Evolutionary conservation across 2,329 filamentous ascomycete genomes (phyloP).

Genomic region (Cryphonectria carpinicola): DNA sequence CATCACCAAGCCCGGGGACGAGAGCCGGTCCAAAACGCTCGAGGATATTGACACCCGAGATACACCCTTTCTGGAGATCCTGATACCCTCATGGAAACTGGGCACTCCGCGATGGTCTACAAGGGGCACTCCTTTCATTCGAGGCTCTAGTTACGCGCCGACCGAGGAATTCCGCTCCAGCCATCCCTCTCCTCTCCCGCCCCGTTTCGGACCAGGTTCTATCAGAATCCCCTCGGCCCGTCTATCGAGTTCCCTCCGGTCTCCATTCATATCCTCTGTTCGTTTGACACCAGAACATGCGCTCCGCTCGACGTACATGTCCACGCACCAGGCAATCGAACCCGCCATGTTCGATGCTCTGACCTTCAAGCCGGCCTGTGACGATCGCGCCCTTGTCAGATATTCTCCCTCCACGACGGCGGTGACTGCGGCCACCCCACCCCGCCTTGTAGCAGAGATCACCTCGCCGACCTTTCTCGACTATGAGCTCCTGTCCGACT

Average conservation of each 20-base stretch:
- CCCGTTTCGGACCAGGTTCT: conserved; percentile 41
- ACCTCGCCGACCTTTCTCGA: conserved; percentile 95
- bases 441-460: conserved; percentile 91
- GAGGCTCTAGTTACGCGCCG: conserved; percentile 79
- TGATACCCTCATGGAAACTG: conserved; percentile 83
- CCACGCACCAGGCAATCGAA: conserved; percentile 58
- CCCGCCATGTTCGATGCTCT: conserved; percentile 83
- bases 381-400: conserved; percentile 80
- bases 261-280: conserved; percentile 41
- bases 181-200: conserved; percentile 49
- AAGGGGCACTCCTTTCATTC: conserved; percentile 75
- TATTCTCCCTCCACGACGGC: conserved; percentile 73
- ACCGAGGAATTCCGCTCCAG: conserved; percentile 73
- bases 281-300: conserved; percentile 44
- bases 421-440: conserved; percentile 87
- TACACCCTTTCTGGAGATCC: conserved; percentile 67
- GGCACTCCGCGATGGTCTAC: conserved; percentile 81
- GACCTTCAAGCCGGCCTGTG: conserved; percentile 75
- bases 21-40: conserved; percentile 63
- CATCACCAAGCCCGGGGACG: conserved; percentile 71
- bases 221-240: conserved; percentile 44
- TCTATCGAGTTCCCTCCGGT: conserved; percentile 35
- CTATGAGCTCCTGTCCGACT: conserved; percentile 95
- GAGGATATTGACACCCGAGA: conserved; percentile 54
- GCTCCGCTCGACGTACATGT: conserved; percentile 52